These are phyloP conservation scores for Psilocybe subaeruginosa DNA, from an alignment of 768 basidiomycete genomes.

Conservation along the genomic window DNA sequence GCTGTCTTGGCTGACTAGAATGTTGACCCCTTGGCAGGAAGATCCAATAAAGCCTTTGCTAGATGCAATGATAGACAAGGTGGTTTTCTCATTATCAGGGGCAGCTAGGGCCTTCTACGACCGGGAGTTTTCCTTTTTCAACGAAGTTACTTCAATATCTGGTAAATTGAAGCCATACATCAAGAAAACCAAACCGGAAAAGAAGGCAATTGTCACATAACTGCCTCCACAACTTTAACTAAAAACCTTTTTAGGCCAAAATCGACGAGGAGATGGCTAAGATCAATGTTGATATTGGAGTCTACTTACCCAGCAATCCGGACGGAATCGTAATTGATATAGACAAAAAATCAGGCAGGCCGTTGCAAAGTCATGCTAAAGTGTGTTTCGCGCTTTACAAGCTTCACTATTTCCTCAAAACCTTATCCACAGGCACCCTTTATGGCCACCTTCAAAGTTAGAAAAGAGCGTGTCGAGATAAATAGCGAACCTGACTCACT, in stretches of 20 bases:
- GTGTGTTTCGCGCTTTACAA: slow-evolving; percentile 36
- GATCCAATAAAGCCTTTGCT: slow-evolving; percentile 96
- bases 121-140: slow-evolving; percentile 94
- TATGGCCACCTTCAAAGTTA: slow-evolving; percentile 99
- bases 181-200: slow-evolving; percentile 93
- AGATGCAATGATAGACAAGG: slow-evolving; percentile 80
- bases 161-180: slow-evolving; percentile 97
- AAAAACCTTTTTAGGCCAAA: slow-evolving; percentile 67
- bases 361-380: slow-evolving; percentile 97
- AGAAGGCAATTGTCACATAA: slow-evolving; percentile 64
- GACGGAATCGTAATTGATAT: slow-evolving; percentile 97
- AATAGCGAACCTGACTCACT: slow-evolving; percentile 76
- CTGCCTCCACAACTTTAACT: not conserved
- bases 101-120: slow-evolving; percentile 90
- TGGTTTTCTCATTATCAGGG: slow-evolving; percentile 87
- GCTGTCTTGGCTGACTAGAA: not conserved
- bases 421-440: slow-evolving; percentile 83
- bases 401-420: not conserved
- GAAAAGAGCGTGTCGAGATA: slow-evolving; percentile 76
- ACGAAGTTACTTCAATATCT: slow-evolving; percentile 96
- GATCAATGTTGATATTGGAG: slow-evolving; percentile 90
- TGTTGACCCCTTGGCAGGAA: slow-evolving; percentile 51
- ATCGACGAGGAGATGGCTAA: slow-evolving; percentile 99
- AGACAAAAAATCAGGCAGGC: slow-evolving; percentile 94
- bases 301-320: slow-evolving; percentile 96